Percentiles rank a stretch among this genome's conserved stretches.
Evolutionary conservation across 1,139 yeast genomes (phyloP).

Genomic region (Taphrina betulina): DNA sequence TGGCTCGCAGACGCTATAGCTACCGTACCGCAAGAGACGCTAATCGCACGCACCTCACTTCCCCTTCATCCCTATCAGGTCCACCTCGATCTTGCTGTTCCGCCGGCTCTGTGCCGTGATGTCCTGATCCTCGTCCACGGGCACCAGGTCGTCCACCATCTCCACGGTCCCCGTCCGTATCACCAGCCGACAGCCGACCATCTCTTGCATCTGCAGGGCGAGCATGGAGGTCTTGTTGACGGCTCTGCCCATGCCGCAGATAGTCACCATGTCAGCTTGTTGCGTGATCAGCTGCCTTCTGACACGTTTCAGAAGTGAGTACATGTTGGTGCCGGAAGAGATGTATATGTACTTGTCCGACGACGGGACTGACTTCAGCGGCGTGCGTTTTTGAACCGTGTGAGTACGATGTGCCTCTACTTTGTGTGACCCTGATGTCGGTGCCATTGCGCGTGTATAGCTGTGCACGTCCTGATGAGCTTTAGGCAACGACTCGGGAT

Average conservation of each 20-base stretch:
- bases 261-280: constrained; percentile 5
- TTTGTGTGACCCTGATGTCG: too few relatives aligned
- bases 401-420: too few relatives aligned
- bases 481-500: too few relatives aligned
- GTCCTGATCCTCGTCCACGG: constrained; percentile 13
- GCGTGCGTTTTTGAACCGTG: constrained; percentile 5
- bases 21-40: too few relatives aligned
- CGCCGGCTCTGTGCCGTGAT: constrained; percentile 7
- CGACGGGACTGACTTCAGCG: constrained; percentile 7
- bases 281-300: constrained; percentile 15
- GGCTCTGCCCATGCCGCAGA: constrained; percentile 31
- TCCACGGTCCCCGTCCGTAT: constrained; percentile 25
- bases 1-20: too few relatives aligned
- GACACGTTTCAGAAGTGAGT: constrained; percentile 14
- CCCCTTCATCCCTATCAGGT: too few relatives aligned
- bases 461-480: too few relatives aligned
- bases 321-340: constrained; percentile 9
- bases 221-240: constrained; percentile 12
- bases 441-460: too few relatives aligned
- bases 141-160: constrained; percentile 29
- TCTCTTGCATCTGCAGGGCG: constrained; percentile 25
- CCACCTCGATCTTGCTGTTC: constrained; percentile 31
- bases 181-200: constrained; percentile 11
- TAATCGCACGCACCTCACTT: too few relatives aligned
- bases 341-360: constrained; percentile 17